A percentile compares a stretch with the other conserved stretches of the same genome.
phyloP scores from a whole-genome alignment of 139 green algal species.

The Coelastrella sp. region DNA sequence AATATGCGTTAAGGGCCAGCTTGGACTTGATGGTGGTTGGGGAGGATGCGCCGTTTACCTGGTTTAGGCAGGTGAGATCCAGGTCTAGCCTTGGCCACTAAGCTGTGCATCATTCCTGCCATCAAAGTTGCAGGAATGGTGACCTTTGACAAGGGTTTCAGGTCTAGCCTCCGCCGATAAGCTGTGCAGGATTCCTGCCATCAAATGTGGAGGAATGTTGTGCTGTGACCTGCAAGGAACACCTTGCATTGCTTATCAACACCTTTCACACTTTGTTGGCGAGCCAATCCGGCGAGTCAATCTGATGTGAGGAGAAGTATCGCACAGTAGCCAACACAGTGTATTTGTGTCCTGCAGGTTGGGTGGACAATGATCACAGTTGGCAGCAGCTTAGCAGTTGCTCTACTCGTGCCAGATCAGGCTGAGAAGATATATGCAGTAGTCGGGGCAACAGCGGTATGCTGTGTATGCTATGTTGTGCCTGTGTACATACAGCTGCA shows the following conservation, averaged over 20 bases:
- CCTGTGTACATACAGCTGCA: constrained; percentile 66
- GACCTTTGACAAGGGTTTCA: too few species aligned
- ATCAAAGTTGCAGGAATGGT: too few species aligned
- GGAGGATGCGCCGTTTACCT: constrained; percentile 59
- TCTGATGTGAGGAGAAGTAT: too few species aligned
- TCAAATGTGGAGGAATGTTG: too few species aligned
- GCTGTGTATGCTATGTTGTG: constrained; percentile 75
- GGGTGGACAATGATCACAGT: constrained; percentile 46
- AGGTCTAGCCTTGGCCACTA: neutral
- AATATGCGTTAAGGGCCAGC: constrained; percentile 66
- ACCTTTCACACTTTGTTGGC: too few species aligned
- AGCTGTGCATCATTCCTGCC: too few species aligned
- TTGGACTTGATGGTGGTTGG: constrained; percentile 70
- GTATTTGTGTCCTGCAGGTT: constrained; percentile 3
- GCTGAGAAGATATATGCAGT: constrained; percentile 66
- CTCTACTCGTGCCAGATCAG: constrained; percentile 46
- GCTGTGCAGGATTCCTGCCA: too few species aligned
- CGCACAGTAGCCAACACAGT: neutral
- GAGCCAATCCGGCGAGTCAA: too few species aligned
- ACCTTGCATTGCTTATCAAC: too few species aligned
- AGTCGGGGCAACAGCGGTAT: constrained; percentile 77
- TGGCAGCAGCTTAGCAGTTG: constrained; percentile 51
- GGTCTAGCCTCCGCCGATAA: too few species aligned
- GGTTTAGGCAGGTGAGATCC: constrained; percentile 50
- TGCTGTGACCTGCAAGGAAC: too few species aligned